A percentile compares a stretch with the other conserved stretches of the same genome.
phyloP scores from a whole-genome alignment of 345 rosid genomes.

The Firmiana major region DNA sequence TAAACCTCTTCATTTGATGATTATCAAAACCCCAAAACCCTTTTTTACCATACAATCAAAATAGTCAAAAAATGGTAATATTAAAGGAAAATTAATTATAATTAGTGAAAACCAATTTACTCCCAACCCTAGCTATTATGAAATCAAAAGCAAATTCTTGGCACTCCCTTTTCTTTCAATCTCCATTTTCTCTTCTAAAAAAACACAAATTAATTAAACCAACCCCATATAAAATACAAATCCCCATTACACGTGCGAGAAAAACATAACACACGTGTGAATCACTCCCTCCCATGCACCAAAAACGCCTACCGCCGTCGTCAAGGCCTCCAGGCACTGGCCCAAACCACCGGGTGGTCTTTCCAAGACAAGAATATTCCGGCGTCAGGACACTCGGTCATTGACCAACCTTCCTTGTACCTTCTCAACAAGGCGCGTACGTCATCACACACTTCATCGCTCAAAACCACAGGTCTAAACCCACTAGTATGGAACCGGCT shows the following conservation, averaged over 20 bases:
- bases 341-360: conserved; percentile 96
- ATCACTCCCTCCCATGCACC: conserved; percentile 9
- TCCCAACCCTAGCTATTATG: conserved; percentile 18
- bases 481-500: conserved; percentile 55
- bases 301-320: neutral
- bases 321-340: conserved; percentile 88
- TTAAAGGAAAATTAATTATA: neutral
- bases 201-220: neutral
- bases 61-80: conserved; percentile 21
- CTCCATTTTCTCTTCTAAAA: neutral
- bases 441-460: conserved; percentile 91
- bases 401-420: conserved; percentile 92
- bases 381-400: conserved; percentile 60
- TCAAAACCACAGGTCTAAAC: conserved; percentile 39
- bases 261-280: conserved; percentile 37
- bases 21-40: neutral
- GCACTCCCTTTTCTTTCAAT: neutral
- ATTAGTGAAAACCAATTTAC: conserved; percentile 26
- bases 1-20: neutral
- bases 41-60: conserved; percentile 9
- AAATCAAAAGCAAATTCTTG: conserved; percentile 23
- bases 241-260: conserved; percentile 45
- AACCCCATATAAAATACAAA: conserved; percentile 30
- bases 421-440: conserved; percentile 87
- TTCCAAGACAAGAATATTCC: conserved; percentile 95